A percentile compares a stretch with the other conserved stretches of the same genome.
Evolutionary conservation across 2,329 filamentous ascomycete species (phyloP).

Genomic region (Ceratocystis eucalypticola): DNA sequence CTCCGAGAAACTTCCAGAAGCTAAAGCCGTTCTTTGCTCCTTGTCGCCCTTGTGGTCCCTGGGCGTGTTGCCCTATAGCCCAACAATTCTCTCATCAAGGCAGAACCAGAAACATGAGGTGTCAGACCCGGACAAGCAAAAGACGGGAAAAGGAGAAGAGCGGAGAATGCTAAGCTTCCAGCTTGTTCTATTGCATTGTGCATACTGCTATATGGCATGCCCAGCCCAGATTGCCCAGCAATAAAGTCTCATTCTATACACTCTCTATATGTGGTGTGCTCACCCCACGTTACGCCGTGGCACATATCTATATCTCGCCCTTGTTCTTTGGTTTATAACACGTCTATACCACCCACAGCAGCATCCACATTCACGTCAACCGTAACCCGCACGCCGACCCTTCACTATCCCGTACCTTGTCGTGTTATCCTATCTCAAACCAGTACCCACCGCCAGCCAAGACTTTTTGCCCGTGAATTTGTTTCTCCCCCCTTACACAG

Average conservation of each 20-base stretch:
- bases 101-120: background rate
- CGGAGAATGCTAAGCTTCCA: background rate
- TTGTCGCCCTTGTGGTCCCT: too few relatives aligned
- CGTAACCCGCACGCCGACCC: too few relatives aligned
- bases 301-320: too few relatives aligned
- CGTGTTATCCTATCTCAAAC: background rate
- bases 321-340: too few relatives aligned
- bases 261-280: too few relatives aligned
- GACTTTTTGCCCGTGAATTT: background rate
- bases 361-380: too few relatives aligned
- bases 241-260: too few relatives aligned
- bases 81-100: background rate
- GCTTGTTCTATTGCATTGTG: too few relatives aligned
- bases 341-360: too few relatives aligned
- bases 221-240: too few relatives aligned
- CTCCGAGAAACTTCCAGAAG: background rate
- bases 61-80: background rate
- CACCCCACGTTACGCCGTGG: too few relatives aligned
- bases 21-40: constrained; percentile 2
- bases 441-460: background rate
- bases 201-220: too few relatives aligned
- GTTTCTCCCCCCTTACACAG: background rate
- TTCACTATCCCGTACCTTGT: background rate
- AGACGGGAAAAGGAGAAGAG: background rate
- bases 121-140: background rate